Conservation (phyloP, 1,284 basidiomycete genomes). For the Puccinia triticina region DNA sequence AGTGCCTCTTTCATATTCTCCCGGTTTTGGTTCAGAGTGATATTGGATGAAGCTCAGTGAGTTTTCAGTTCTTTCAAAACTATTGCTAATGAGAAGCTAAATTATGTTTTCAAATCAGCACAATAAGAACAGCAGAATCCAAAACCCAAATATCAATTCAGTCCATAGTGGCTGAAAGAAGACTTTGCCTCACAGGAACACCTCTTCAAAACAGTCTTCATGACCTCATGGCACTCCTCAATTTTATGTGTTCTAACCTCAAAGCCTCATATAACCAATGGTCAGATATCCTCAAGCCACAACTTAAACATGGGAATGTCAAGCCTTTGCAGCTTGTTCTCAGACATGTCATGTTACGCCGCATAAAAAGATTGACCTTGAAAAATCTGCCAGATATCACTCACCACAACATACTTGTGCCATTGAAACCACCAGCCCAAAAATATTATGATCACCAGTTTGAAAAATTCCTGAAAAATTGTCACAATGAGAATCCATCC, state of each 20-base stretch:
- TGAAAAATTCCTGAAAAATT: neutral
- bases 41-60: slow-evolving; percentile 96
- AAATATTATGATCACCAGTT: slow-evolving; percentile 10
- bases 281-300: neutral
- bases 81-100: neutral
- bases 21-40: slow-evolving; percentile 82
- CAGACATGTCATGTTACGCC: slow-evolving; percentile 6
- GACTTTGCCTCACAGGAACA: slow-evolving; percentile 91
- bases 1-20: neutral
- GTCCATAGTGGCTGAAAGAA: slow-evolving; percentile 87
- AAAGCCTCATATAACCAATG: neutral
- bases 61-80: slow-evolving; percentile 58
- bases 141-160: slow-evolving; percentile 92
- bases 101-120: neutral
- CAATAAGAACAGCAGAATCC: slow-evolving; percentile 92
- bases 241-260: slow-evolving; percentile 83
- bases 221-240: slow-evolving; percentile 93
- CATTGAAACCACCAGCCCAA: neutral
- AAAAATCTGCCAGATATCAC: neutral
- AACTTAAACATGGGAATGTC: neutral
- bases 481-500: neutral
- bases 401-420: neutral
- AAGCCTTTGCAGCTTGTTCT: neutral
- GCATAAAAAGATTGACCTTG: neutral
- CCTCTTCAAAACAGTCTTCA: slow-evolving; percentile 99